phyloP scores from a whole-genome alignment of 768 basidiomycete genomes.

The Leccinellum albellum region DNA sequence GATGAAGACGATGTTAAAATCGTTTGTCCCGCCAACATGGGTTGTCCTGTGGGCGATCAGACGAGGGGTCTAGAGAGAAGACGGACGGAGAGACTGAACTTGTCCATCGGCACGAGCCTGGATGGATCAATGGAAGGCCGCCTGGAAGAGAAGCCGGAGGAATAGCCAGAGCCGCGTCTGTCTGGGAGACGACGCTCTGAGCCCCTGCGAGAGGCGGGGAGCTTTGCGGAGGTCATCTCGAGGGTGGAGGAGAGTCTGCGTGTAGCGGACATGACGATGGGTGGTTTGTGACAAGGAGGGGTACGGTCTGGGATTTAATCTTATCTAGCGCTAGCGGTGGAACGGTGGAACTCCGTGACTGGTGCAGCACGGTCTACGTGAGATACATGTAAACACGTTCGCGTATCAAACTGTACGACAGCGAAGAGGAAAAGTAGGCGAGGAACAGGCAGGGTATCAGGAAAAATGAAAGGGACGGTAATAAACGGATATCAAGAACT shows the following conservation, averaged over 20 bases:
- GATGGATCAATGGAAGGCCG: constrained; percentile 75
- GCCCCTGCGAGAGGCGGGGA: constrained; percentile 39
- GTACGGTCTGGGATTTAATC: constrained; percentile 9
- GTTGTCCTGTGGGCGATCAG: constrained; percentile 36
- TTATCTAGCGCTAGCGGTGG: constrained; percentile 3
- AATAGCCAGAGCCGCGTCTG: constrained; percentile 46
- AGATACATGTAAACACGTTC: constrained; percentile 1
- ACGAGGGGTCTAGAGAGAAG: background rate
- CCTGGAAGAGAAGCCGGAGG: constrained; percentile 48
- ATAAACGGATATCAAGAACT: constrained; percentile 27
- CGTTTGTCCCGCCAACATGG: constrained; percentile 56
- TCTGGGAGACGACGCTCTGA: constrained; percentile 44
- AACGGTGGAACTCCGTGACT: background rate
- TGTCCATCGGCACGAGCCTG: constrained; percentile 76
- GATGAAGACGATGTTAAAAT: constrained; percentile 93
- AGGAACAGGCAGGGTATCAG: constrained; percentile 25
- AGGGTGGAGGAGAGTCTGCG: constrained; percentile 28
- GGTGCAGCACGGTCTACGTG: constrained; percentile 1
- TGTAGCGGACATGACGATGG: constrained; percentile 13
- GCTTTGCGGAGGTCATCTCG: constrained; percentile 31
- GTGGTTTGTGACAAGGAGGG: constrained; percentile 2
- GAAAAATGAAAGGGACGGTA: constrained; percentile 22
- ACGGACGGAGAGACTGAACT: constrained; percentile 38
- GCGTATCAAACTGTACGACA: constrained; percentile 2
- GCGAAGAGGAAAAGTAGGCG: constrained; percentile 6